Percentiles rank a stretch among this genome's conserved stretches.
These are phyloP conservation scores for Dendrocalamus sinicus DNA, from an alignment of 176 grass and related monocot species.

Conservation along the genomic window DNA sequence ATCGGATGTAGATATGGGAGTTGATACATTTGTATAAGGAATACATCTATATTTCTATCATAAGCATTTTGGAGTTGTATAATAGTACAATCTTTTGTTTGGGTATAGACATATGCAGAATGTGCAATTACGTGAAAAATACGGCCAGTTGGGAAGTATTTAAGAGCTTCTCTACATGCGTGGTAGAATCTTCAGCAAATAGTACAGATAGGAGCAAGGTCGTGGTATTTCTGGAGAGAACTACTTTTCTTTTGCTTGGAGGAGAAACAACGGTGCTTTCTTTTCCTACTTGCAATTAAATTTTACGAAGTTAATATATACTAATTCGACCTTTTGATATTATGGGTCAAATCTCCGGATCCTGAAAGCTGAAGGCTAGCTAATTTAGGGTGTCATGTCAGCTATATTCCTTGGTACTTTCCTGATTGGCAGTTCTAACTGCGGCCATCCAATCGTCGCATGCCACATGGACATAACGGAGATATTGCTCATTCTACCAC, in stretches of 20 bases:
- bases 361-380: background rate
- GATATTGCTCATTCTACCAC: background rate
- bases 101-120: too few species aligned
- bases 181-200: background rate
- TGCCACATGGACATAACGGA: background rate
- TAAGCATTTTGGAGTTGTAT: too few species aligned
- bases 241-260: constrained; percentile 41
- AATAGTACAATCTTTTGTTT: too few species aligned
- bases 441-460: background rate
- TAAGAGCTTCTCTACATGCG: background rate
- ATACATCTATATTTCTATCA: too few species aligned
- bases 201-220: background rate
- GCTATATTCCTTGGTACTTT: constrained; percentile 15
- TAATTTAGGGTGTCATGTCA: constrained; percentile 20
- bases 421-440: constrained; percentile 40
- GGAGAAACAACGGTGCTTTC: constrained; percentile 1
- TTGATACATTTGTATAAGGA: too few species aligned
- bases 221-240: constrained; percentile 48
- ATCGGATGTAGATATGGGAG: too few species aligned
- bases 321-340: background rate
- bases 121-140: too few species aligned
- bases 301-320: background rate
- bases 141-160: too few species aligned
- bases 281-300: background rate
- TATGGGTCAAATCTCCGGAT: background rate